Percentiles rank a stretch among this genome's conserved stretches.
Evolutionary conservation across 2,329 filamentous ascomycete genomes (phyloP).

Genomic region (Alternaria hordeiaustralica): DNA sequence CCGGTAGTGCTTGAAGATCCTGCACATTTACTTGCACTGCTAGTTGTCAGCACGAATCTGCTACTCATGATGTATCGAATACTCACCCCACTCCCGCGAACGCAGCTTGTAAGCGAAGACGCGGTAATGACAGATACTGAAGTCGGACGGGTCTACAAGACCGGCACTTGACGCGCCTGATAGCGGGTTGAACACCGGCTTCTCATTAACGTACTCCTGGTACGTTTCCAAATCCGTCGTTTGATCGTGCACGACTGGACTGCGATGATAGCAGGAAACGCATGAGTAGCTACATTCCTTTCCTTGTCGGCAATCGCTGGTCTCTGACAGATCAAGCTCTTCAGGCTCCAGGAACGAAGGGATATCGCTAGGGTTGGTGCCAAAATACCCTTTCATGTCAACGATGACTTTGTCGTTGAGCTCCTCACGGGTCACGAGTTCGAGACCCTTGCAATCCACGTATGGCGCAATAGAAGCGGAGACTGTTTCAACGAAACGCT

Average conservation of each 20-base stretch:
- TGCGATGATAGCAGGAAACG: background rate
- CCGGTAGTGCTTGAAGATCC: background rate
- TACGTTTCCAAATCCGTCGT: background rate
- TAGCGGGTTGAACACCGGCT: background rate
- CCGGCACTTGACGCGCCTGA: background rate
- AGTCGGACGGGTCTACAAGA: background rate
- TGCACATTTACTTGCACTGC: background rate
- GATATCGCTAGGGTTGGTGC: rapidly evolving
- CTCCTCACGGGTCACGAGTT: background rate
- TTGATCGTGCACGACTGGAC: background rate
- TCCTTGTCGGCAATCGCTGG: background rate
- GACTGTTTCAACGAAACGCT: background rate
- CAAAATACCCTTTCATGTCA: background rate
- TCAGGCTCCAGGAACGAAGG: background rate
- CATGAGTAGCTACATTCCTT: rapidly evolving
- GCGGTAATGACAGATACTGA: background rate
- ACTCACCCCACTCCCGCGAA: background rate
- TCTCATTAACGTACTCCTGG: background rate
- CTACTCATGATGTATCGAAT: no score
- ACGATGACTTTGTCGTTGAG: background rate
- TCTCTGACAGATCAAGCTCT: background rate
- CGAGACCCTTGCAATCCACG: background rate
- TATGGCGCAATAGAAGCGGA: rapidly evolving
- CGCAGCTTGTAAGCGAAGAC: background rate
- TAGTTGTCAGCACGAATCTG: background rate